Percentiles rank a stretch among this genome's conserved stretches.
Evolutionary conservation across 140 eudicot species (phyloP).

Genomic region (Anethum foeniculum): DNA sequence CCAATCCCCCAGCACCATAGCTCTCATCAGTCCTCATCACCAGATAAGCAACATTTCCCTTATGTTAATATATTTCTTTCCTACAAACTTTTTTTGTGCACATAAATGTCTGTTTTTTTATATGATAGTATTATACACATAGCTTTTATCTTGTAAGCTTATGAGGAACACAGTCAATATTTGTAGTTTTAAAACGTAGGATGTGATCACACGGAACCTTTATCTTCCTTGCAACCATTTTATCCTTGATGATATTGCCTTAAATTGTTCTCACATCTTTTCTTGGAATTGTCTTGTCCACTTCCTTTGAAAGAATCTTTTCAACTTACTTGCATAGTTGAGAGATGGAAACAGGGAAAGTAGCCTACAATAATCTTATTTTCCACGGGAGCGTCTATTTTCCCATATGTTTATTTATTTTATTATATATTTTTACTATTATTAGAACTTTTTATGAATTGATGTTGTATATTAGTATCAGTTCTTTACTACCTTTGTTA

Average conservation of each 20-base stretch:
- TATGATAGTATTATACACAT: too few relatives aligned
- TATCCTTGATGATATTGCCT: background rate
- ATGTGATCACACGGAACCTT: background rate
- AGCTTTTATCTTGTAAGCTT: background rate
- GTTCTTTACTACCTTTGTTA: background rate
- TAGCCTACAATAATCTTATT: background rate
- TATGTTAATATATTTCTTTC: slow-evolving; percentile 18
- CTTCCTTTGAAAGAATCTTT: background rate
- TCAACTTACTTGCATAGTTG: background rate
- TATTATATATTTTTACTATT: background rate
- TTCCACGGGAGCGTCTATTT: background rate
- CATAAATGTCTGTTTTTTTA: background rate
- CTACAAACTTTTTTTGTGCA: background rate
- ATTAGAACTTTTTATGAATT: background rate
- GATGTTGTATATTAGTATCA: background rate
- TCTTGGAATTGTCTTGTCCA: background rate
- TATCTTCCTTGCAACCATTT: background rate
- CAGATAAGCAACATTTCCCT: slow-evolving; percentile 30
- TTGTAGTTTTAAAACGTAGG: background rate
- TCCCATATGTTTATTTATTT: background rate
- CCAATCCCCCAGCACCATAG: slow-evolving; percentile 38
- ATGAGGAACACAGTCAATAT: background rate
- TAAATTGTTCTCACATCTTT: background rate
- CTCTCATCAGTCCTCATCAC: slow-evolving; percentile 43
- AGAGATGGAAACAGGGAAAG: background rate